phyloP scores from a whole-genome alignment of 2,329 filamentous ascomycete genomes.

The Talaromyces atroroseus region DNA sequence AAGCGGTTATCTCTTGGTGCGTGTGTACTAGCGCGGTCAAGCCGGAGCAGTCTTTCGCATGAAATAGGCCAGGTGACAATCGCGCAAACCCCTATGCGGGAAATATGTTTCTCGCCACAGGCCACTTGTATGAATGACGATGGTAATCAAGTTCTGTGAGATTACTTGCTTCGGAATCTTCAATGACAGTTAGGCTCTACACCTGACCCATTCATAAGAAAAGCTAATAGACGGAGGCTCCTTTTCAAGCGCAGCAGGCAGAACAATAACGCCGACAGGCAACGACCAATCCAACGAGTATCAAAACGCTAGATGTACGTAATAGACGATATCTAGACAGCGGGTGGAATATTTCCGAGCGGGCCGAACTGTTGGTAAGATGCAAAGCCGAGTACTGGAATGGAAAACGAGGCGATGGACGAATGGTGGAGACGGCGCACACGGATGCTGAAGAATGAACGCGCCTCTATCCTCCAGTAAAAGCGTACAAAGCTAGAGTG shows the following conservation, averaged over 20 bases:
- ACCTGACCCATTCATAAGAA: not conserved
- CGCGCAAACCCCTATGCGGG: not conserved
- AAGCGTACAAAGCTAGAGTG: not conserved
- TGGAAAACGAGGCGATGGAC: not conserved
- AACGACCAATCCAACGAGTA: not conserved
- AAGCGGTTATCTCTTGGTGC: not conserved
- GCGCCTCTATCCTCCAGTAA: constrained; percentile 5
- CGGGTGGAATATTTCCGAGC: constrained; percentile 10
- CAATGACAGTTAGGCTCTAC: not conserved
- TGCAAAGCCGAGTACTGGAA: constrained; percentile 1
- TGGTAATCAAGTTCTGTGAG: not conserved
- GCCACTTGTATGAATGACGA: not conserved
- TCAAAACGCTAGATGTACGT: not conserved
- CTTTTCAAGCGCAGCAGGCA: not conserved
- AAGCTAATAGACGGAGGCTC: not conserved
- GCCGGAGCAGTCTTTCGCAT: constrained; percentile 4
- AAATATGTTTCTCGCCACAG: not conserved
- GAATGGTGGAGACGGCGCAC: not conserved
- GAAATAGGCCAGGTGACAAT: constrained; percentile 10
- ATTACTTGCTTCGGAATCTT: not conserved
- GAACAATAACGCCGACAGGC: not conserved
- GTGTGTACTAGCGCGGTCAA: constrained; percentile 5
- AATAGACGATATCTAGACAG: not conserved
- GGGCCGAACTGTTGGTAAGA: constrained; percentile 11
- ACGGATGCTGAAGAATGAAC: constrained; percentile 7